A percentile compares a stretch with the other conserved stretches of the same genome.
phyloP scores from a whole-genome alignment of 441 rosid species.

The Gossypium lobatum region DNA sequence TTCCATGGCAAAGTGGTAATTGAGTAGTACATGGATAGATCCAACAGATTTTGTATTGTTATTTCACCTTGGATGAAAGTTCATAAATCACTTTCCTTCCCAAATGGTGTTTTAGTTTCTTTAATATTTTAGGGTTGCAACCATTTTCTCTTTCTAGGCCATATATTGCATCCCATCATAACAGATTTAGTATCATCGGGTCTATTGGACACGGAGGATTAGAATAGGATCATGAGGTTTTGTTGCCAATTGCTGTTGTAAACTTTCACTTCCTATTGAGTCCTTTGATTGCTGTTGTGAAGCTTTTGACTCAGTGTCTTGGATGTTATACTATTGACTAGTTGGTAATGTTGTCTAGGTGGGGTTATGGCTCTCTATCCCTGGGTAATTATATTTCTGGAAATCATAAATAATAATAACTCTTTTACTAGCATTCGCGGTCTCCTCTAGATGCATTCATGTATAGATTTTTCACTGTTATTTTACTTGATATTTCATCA shows the following conservation, averaged over 20 bases:
- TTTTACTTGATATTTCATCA: neutral
- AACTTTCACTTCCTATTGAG: neutral
- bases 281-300: neutral
- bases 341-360: neutral
- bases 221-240: neutral
- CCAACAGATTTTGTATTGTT: neutral
- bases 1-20: neutral
- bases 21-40: neutral
- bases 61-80: neutral
- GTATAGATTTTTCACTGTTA: neutral
- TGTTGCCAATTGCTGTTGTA: neutral
- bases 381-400: neutral
- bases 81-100: neutral
- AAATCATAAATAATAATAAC: neutral
- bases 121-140: neutral
- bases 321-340: neutral
- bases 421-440: neutral
- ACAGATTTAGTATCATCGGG: neutral
- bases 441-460: neutral
- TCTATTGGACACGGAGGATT: neutral
- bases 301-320: neutral
- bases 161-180: neutral
- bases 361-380: neutral
- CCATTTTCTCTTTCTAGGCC: neutral
- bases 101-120: neutral